A percentile compares a stretch with the other conserved stretches of the same genome.
Evolutionary conservation across 345 rosid species (phyloP).

Genomic region (Brassica carinata): DNA sequence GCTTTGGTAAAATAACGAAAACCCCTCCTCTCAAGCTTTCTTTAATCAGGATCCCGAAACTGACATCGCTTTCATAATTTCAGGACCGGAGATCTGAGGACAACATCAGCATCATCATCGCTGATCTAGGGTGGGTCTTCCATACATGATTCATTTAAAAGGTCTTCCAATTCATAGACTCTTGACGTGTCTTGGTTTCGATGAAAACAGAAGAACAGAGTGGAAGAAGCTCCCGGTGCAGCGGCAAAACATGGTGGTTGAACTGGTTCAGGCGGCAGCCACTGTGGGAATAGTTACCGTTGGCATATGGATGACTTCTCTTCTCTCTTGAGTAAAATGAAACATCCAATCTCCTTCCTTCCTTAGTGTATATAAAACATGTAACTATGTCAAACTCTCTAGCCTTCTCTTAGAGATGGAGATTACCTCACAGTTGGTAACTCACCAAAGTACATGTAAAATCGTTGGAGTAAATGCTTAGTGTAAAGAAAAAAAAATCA

Average conservation of each 20-base stretch:
- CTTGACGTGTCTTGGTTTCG: slow-evolving; percentile 2
- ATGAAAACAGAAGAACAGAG: slow-evolving; percentile 54
- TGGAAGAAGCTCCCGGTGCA: slow-evolving; percentile 71
- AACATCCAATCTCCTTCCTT: slow-evolving; percentile 15
- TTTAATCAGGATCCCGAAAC: slow-evolving; percentile 6
- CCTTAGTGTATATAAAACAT: slow-evolving; percentile 25
- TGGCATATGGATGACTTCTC: slow-evolving; percentile 81
- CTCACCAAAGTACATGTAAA: slow-evolving; percentile 17
- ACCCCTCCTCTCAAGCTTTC: background rate
- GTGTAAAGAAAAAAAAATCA: background rate
- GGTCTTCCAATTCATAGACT: background rate
- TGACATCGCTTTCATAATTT: background rate
- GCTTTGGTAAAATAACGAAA: slow-evolving; percentile 61
- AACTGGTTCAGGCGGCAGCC: slow-evolving; percentile 74
- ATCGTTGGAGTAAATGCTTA: background rate
- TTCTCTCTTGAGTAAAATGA: slow-evolving; percentile 43
- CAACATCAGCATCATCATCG: background rate
- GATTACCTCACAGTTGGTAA: slow-evolving; percentile 6
- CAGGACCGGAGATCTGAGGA: slow-evolving; percentile 55
- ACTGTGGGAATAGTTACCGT: slow-evolving; percentile 71
- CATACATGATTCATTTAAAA: background rate
- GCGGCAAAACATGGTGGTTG: slow-evolving; percentile 54
- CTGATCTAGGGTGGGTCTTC: slow-evolving; percentile 65
- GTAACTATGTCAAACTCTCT: slow-evolving; percentile 28
- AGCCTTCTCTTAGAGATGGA: slow-evolving; percentile 19